Base-by-base conservation (phyloP, 495 filamentous ascomycete species). In the Xylaria acuta region DNA sequence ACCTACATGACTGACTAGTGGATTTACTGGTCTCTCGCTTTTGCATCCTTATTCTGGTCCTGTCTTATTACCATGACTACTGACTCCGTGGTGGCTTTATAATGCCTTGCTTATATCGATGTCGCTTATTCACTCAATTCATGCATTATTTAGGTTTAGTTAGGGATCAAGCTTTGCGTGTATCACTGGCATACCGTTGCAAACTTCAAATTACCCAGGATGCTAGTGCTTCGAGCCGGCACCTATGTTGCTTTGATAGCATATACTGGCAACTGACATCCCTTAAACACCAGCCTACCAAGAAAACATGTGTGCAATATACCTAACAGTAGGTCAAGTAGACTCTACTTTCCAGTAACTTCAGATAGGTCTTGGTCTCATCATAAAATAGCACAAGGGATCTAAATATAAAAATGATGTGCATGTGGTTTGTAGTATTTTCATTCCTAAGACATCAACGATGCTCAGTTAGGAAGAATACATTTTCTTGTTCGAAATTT, bases 151-250 rank as follows among this genome's bases (percentile, higher is more conserved):
- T 45, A 18, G 41, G 41, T 45, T 45, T 12, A 14, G 41, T 16
- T 18, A 16, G 41, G 18, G 41, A 16, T n/a, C n/a, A n/a, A n/a
- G n/a, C n/a, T n/a, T n/a, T n/a, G n/a, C n/a, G n/a, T n/a, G n/a
- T n/a, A n/a, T n/a, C n/a, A 16, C 41, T 4, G 18, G 76, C 75
- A 75, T 78, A 78, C 77, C 77, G 75, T 64, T 78, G 75, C 62
- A 51, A 78, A 73, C 47, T 69, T 70, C 70, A 76, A 76, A 76
- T 76, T 76, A 70, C 34, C 20, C 2, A 43, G 22, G 22, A 64
- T 64, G 4, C 22, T 64, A 64, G 60, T 30, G 60, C 60, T 45
- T 64, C 14, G 27, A 1, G 41, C 25, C 7, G 38, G 14, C 27
- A 64, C 34, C 16, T 64, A 64, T 3, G n/a, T 25, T 49, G 38